These are phyloP conservation scores for Oxyria digyna DNA, from an alignment of 148 eudicot species.

Conservation along the genomic window DNA sequence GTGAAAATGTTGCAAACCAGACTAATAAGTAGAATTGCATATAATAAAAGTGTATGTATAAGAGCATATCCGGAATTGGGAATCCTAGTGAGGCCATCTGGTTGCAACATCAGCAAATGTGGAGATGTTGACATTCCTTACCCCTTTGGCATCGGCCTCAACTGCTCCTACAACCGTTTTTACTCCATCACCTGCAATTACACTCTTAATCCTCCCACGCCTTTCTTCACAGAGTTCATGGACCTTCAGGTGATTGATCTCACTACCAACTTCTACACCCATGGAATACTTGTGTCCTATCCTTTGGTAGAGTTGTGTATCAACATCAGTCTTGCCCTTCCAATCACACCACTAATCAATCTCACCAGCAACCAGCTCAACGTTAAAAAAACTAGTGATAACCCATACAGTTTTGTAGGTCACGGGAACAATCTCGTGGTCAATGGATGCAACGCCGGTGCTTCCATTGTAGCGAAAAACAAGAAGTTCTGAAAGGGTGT, in stretches of 20 bases:
- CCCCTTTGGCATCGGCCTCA: background rate
- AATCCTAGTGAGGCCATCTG: too few species aligned
- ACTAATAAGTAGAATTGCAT: too few species aligned
- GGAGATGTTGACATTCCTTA: background rate
- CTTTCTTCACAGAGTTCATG: background rate
- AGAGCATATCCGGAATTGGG: too few species aligned
- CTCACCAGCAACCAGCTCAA: background rate
- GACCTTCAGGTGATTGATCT: background rate
- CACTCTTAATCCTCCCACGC: background rate
- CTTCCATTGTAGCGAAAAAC: background rate
- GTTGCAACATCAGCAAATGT: too few species aligned
- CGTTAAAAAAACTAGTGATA: background rate
- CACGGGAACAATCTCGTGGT: background rate
- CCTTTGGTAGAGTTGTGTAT: background rate
- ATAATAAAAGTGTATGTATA: too few species aligned
- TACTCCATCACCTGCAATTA: background rate
- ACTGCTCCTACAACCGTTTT: background rate
- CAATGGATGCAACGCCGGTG: background rate
- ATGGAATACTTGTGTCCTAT: background rate
- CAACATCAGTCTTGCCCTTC: background rate
- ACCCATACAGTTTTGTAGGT: background rate
- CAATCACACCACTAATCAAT: background rate
- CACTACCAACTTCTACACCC: background rate
- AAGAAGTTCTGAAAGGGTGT: background rate
- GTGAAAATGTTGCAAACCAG: too few species aligned